These are phyloP conservation scores for Corniculantispora saksenae DNA, from an alignment of 2,329 filamentous ascomycete species.

Conservation along the genomic window DNA sequence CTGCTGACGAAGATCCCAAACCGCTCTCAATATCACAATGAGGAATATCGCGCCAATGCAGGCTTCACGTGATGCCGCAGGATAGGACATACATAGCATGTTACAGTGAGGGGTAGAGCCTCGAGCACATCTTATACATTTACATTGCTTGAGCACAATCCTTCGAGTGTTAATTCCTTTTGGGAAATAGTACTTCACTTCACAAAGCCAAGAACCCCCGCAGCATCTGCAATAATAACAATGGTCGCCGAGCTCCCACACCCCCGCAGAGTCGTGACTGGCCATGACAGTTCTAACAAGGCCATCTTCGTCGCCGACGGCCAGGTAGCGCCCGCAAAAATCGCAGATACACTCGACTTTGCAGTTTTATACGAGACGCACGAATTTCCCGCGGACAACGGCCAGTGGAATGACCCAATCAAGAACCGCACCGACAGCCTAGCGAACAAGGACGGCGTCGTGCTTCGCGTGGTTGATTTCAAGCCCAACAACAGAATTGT, in stretches of 20 bases:
- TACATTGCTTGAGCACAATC: neutral
- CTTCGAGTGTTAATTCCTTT: neutral
- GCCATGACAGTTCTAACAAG: slow-evolving; percentile 23
- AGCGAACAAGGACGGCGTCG: slow-evolving; percentile 23
- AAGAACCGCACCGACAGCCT: slow-evolving; percentile 22
- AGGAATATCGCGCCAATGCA: neutral
- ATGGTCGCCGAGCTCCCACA: slow-evolving; percentile 18
- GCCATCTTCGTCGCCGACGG: slow-evolving; percentile 23
- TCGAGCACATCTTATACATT: neutral
- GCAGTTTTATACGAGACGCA: slow-evolving; percentile 27
- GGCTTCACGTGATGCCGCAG: slow-evolving; percentile 11
- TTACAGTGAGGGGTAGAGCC: slow-evolving; percentile 8
- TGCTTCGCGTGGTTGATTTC: slow-evolving; percentile 25
- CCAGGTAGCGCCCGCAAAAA: slow-evolving; percentile 12
- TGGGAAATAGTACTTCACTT: neutral
- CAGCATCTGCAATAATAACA: neutral
- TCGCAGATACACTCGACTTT: slow-evolving; percentile 21
- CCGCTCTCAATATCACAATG: neutral
- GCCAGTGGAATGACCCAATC: slow-evolving; percentile 25
- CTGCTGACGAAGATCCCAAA: neutral
- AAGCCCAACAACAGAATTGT: slow-evolving; percentile 22
- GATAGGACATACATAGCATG: neutral
- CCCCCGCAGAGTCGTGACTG: slow-evolving; percentile 25
- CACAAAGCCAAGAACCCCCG: neutral
- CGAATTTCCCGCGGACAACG: slow-evolving; percentile 25